These are phyloP conservation scores for Eucalyptus virginea DNA, from an alignment of 345 rosid species.

Conservation along the genomic window DNA sequence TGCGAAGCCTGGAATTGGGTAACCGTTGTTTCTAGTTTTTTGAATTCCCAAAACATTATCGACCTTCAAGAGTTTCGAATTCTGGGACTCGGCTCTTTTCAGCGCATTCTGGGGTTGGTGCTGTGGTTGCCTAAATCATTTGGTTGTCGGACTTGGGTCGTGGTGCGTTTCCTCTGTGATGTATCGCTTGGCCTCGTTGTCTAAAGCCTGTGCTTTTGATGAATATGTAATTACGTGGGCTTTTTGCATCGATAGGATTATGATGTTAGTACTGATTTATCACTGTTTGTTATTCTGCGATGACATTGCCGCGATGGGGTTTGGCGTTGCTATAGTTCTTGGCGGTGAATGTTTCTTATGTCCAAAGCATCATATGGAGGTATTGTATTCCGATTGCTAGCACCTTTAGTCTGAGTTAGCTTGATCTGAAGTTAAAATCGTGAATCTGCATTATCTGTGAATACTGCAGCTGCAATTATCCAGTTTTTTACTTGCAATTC, in stretches of 20 bases:
- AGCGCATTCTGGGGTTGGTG: background rate
- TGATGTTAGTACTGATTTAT: background rate
- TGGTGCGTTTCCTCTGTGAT: background rate
- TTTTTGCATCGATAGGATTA: too few relatives aligned
- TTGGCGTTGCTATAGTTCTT: background rate
- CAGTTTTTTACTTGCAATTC: background rate
- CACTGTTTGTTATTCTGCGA: background rate
- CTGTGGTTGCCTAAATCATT: background rate
- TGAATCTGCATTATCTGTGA: background rate
- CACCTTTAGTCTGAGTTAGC: background rate
- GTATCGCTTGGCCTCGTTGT: background rate
- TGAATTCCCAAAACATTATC: background rate
- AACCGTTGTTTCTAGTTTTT: background rate
- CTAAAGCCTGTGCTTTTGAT: background rate
- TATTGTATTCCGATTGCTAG: background rate
- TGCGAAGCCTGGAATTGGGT: conserved; percentile 47
- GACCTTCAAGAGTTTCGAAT: background rate
- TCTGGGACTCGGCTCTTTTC: background rate
- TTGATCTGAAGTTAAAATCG: background rate
- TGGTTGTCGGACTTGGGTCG: background rate
- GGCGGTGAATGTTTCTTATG: background rate
- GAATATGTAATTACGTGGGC: background rate
- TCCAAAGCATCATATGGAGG: background rate
- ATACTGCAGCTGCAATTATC: background rate
- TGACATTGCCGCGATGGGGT: background rate